Base-by-base conservation (phyloP, 192 early-diverging fungal species). In the Coemansia sp. region DNA sequence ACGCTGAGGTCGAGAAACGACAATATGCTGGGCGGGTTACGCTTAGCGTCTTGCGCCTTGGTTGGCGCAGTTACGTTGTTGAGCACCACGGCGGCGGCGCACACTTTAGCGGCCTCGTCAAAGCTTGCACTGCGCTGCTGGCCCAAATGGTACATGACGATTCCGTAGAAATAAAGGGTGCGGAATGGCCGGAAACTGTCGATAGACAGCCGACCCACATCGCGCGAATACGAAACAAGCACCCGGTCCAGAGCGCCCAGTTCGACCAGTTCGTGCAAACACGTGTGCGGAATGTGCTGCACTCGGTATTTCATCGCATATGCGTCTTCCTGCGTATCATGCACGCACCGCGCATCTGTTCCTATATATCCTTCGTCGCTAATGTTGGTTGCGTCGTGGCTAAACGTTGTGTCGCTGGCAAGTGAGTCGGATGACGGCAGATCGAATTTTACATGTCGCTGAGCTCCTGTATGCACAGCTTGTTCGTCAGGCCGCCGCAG, bases 131-230 rank as follows among this genome's bases (percentile, higher is more conserved):
- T 9, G 14, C 19, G 49, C 3, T 59, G 47, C 57, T 64, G 69
- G 21, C 57, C 38, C 47, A 73, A 37, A 47, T 79, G 71, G 32
- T 67, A 54, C 12, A 73, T 19, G 37, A 79, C 59, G 15, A 70
- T 50, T 45, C 60, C 51, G 62, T 73, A 58, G 29, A 73, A 70
- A 50, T 79, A 70, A 56, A 69, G 54, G 41, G 64, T 73, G 41
- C 72, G 67, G 9, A 79, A 73, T 1, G 76, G 76, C 41, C 57
- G 59, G 39, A 67, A 79, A 24, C 58, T 66, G 52, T 70, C 57
- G 3, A 79, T 66, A 19, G 76, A 45, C 52, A 79, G 29, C 5
- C 60, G 64, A 19, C 76, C 76, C 2, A 79, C 23, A 19, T 73
- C 61, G 41, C 71, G 55, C 2, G 60, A 29, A 19, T 70, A 70